Percentiles rank a stretch among this genome's conserved stretches.
These are phyloP conservation scores for Penicillium chermesinum DNA, from an alignment of 495 filamentous ascomycete species.

Conservation along the genomic window DNA sequence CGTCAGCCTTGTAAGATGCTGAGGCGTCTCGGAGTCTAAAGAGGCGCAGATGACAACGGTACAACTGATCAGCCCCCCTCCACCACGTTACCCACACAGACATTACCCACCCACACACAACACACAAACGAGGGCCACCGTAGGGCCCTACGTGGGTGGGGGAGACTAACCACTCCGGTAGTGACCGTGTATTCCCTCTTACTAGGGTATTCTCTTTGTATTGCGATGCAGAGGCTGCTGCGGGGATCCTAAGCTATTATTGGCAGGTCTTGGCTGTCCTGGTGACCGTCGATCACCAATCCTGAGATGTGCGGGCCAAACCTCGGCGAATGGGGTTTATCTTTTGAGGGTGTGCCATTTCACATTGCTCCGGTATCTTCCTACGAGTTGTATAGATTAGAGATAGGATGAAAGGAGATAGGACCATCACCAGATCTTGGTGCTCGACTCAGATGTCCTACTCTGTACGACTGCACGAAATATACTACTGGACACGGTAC, in stretches of 20 bases:
- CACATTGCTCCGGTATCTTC: too few relatives aligned
- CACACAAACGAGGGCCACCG: too few relatives aligned
- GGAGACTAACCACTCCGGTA: neutral
- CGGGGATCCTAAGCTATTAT: neutral
- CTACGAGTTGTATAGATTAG: too few relatives aligned
- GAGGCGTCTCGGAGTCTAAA: too few relatives aligned
- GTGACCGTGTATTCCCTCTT: neutral
- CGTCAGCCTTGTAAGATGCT: too few relatives aligned
- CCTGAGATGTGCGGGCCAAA: neutral
- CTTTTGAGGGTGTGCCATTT: too few relatives aligned
- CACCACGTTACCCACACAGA: too few relatives aligned
- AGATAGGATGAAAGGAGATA: too few relatives aligned
- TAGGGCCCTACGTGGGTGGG: neutral
- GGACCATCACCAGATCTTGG: too few relatives aligned
- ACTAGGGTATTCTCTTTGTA: neutral
- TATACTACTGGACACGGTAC: too few relatives aligned
- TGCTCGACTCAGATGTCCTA: too few relatives aligned
- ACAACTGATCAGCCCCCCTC: neutral
- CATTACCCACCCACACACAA: neutral
- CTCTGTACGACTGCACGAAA: too few relatives aligned
- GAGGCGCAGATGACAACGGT: neutral
- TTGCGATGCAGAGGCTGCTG: neutral
- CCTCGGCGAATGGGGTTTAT: neutral
- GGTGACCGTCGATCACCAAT: slow-evolving; percentile 1
- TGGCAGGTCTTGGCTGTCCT: slow-evolving; percentile 1